These are phyloP conservation scores for Russula sp. DNA, from an alignment of 768 basidiomycete species.

Conservation along the genomic window DNA sequence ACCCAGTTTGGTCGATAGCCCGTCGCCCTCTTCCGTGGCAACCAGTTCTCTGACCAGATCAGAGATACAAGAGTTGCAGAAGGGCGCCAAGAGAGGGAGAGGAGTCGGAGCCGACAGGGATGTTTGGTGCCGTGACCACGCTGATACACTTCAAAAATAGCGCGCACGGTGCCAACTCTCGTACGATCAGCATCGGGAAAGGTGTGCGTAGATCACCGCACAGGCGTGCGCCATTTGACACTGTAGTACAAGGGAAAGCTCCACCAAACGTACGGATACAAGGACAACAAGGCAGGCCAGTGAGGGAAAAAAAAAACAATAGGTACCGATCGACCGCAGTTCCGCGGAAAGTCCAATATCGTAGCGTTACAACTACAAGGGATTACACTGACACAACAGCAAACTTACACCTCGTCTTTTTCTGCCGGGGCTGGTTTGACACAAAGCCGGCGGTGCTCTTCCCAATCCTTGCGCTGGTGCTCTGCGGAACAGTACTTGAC, in stretches of 20 bases:
- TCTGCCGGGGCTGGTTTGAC: conserved; percentile 30
- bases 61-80: background rate
- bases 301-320: background rate
- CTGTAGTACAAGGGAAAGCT: background rate
- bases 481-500: conserved; percentile 74
- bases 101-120: too few relatives aligned
- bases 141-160: background rate
- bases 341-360: background rate
- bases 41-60: background rate
- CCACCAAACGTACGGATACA: conserved; percentile 10
- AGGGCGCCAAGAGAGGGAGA: too few relatives aligned
- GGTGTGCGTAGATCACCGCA: background rate
- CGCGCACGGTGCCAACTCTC: background rate
- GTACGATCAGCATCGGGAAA: background rate
- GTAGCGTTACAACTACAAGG: conserved; percentile 4
- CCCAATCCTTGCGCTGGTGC: conserved; percentile 74
- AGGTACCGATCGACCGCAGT: background rate
- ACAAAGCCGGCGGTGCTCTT: conserved; percentile 70
- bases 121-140: too few relatives aligned
- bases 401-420: conserved; percentile 1
- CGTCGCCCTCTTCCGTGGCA: background rate
- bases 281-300: background rate
- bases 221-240: background rate
- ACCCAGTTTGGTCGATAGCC: too few relatives aligned
- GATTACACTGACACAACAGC: background rate